Conservation (phyloP, 257 asterid genomes). For the Nicotiana noctiflora region DNA sequence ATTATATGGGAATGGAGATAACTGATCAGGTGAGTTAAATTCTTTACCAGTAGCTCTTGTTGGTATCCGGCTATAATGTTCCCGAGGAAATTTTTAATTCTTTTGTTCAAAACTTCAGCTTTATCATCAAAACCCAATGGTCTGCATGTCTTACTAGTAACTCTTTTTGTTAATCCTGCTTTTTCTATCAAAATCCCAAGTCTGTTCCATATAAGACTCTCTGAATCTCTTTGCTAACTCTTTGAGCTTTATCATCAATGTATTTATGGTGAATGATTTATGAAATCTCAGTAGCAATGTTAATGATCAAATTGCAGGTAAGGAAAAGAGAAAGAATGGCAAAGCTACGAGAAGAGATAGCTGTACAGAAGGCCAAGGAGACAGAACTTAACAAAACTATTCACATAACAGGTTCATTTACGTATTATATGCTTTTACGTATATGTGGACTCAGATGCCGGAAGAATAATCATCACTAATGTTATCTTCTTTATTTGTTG, state of each 20-base stretch:
- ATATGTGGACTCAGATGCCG: neutral
- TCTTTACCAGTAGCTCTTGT: neutral
- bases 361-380: slow-evolving; percentile 90
- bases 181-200: no score
- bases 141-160: no score
- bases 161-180: no score
- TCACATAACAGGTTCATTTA: slow-evolving; percentile 64
- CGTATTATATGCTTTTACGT: neutral
- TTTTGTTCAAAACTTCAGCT: neutral
- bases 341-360: slow-evolving; percentile 82
- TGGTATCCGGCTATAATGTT: neutral
- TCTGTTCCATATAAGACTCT: neutral
- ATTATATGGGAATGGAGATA: slow-evolving; percentile 94
- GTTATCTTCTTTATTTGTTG: neutral
- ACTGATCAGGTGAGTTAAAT: slow-evolving; percentile 62
- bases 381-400: slow-evolving; percentile 87
- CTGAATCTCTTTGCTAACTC: neutral
- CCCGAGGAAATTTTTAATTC: neutral
- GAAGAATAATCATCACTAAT: slow-evolving; percentile 4
- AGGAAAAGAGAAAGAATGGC: slow-evolving; percentile 77
- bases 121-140: no score
- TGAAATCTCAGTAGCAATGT: neutral
- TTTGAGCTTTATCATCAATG: neutral
- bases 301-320: slow-evolving; percentile 34
- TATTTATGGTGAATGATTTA: neutral